Percentiles rank a stretch among this genome's conserved stretches.
phyloP scores from a whole-genome alignment of 2,329 filamentous ascomycete genomes.

The Diaporthe sp. region DNA sequence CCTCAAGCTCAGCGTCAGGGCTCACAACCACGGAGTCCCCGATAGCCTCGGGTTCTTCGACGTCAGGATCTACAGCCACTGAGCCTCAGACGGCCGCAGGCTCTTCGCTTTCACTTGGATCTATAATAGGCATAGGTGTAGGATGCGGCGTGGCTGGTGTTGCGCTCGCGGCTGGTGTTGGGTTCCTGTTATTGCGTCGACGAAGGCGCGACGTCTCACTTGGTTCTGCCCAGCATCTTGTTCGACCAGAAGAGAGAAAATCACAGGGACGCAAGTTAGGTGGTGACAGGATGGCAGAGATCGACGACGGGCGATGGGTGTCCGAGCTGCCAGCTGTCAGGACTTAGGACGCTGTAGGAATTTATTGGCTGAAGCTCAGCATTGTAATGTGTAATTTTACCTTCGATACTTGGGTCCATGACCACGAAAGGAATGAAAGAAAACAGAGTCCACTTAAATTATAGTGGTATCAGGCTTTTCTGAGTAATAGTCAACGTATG shows the following conservation, averaged over 20 bases:
- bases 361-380: too few species aligned
- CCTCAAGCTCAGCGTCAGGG: not conserved
- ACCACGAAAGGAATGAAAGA: too few species aligned
- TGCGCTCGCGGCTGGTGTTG: not conserved
- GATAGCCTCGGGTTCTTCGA: not conserved
- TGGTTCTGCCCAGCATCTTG: not conserved
- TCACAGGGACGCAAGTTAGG: not conserved
- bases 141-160: not conserved
- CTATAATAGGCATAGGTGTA: not conserved
- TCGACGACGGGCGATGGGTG: not conserved
- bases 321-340: conserved; percentile 9
- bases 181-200: conserved; percentile 1
- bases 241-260: not conserved
- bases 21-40: not conserved
- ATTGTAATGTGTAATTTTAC: too few species aligned
- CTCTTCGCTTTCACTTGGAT: not conserved
- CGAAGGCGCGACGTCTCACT: not conserved
- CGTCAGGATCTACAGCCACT: not conserved
- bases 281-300: not conserved
- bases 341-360: not conserved
- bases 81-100: not conserved
- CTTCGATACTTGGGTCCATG: too few species aligned
- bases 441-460: too few species aligned
- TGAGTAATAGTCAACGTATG: too few species aligned
- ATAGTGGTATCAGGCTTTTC: too few species aligned